phyloP scores from a whole-genome alignment of 169 alveolate genomes.

The Eimeria acervulina region DNA sequence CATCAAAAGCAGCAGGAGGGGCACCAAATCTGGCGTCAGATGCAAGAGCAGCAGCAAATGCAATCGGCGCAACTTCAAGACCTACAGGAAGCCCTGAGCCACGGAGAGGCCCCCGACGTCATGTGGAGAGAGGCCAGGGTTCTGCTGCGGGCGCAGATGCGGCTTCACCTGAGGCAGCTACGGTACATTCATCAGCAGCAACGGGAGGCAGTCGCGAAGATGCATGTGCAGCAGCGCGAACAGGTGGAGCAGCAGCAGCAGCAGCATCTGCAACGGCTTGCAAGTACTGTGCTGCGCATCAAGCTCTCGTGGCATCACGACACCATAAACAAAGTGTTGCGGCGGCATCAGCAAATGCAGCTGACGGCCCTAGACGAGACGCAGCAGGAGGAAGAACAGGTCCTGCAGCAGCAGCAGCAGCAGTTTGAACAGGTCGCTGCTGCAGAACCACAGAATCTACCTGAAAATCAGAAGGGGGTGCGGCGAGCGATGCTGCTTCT shows the following conservation, averaged over 20 bases:
- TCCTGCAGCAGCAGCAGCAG: conserved; percentile 46
- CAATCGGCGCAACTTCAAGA: not conserved
- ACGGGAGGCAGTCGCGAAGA: not conserved
- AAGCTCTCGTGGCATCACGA: conserved; percentile 36
- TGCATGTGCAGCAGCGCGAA: not conserved
- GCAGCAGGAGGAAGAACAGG: not conserved
- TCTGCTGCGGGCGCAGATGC: conserved; percentile 9
- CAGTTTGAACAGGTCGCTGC: not conserved
- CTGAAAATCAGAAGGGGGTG: not conserved
- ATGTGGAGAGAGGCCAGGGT: conserved; percentile 12
- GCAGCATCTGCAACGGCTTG: conserved; percentile 39
- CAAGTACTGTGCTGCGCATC: not conserved
- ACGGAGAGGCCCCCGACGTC: not conserved
- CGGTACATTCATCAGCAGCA: conserved; percentile 28
- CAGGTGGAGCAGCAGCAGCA: conserved; percentile 37
- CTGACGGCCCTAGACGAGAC: not conserved
- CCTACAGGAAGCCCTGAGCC: not conserved
- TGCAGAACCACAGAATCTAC: not conserved
- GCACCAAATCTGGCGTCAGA: not conserved
- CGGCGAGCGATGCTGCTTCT: conserved; percentile 10
- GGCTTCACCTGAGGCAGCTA: conserved; percentile 7
- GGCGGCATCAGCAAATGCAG: not conserved
- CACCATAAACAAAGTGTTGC: not conserved
- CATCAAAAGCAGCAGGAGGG: not conserved
- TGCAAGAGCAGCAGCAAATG: conserved; percentile 4